Base-by-base conservation (phyloP, 345 rosid genomes). In the Aegle marmelos region DNA sequence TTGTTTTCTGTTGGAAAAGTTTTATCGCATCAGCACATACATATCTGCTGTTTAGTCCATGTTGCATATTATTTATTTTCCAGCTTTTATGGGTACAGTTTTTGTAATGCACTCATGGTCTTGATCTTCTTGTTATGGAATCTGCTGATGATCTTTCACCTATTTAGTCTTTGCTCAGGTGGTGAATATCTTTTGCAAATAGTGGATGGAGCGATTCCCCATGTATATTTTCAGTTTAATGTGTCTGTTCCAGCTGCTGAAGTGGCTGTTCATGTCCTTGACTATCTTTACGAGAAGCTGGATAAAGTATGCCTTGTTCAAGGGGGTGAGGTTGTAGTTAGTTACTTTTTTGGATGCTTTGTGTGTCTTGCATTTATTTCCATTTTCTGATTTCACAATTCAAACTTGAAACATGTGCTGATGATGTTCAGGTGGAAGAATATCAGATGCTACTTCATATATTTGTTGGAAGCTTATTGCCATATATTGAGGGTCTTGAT, bases 311-410 rank as follows among this genome's bases (percentile, higher is more conserved):
- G 94, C 81, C 94, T 93, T 66, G 91, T 93, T 68, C 95, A 89
- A 88, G 92, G 93, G 85, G 97, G 97, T 87, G 97, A 95, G 98
- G 98, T 93, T 85, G 94, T 86, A 74, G 68, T 73, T 86, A 74
- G 68, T 73, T 67, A 21, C 68, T 80, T 79, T 62, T 73, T 58
- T 63, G 37, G 60, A 80, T 25, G 31, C 22, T 30, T 37, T 16
- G 70, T 61, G 39, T 79, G 36, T 78, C 54, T 30, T 79, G 25
- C 58, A 48, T 39, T 58, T 11, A 31, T 10, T 56, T 87, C 69
- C 17, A 30, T 77, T 27, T 75, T 76, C 54, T 80, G 76, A 59
- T 53, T 54, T 45, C 70, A 45, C 58, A 54, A 60, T 67, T 50
- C 31, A 69, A 54, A 75, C 73, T 59, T 74, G 68, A 58, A 48